Percentiles rank a stretch among this genome's conserved stretches.
Conservation (phyloP, 495 filamentous ascomycete genomes). For the Aspergillus bridgeri region DNA sequence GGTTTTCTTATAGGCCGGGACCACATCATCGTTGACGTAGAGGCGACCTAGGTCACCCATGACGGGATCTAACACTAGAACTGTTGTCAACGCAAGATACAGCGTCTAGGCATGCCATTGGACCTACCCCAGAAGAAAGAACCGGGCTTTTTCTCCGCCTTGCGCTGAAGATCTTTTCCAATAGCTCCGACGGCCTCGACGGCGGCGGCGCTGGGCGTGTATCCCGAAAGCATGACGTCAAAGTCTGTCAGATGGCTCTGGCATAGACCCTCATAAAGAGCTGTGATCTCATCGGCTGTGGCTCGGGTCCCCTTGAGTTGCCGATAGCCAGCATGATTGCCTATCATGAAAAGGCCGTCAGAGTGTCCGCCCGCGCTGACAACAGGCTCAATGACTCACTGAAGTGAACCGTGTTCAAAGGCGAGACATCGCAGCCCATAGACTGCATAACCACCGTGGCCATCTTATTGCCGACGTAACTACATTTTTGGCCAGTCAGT, state of each 20-base stretch:
- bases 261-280: conserved; percentile 79
- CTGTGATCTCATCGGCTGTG: conserved; percentile 75
- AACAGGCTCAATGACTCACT: conserved; percentile 49
- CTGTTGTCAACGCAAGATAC: neutral
- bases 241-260: conserved; percentile 80
- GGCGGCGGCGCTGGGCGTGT: conserved; percentile 78
- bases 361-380: neutral
- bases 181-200: conserved; percentile 83
- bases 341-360: conserved; percentile 38
- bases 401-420: conserved; percentile 93
- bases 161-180: conserved; percentile 70
- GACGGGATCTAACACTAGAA: conserved; percentile 83
- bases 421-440: conserved; percentile 87
- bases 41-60: conserved; percentile 94
- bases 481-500: conserved; percentile 28
- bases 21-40: conserved; percentile 85
- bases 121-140: conserved; percentile 83
- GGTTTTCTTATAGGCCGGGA: conserved; percentile 82
- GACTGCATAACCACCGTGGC: conserved; percentile 89
- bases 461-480: conserved; percentile 96
- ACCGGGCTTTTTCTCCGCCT: conserved; percentile 59
- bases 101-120: neutral
- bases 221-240: conserved; percentile 89
- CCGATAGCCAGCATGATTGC: conserved; percentile 89
- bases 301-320: conserved; percentile 80